Percentiles rank a stretch among this genome's conserved stretches.
phyloP scores from a whole-genome alignment of 75 land plant species.

The Cupressus sempervirens region DNA sequence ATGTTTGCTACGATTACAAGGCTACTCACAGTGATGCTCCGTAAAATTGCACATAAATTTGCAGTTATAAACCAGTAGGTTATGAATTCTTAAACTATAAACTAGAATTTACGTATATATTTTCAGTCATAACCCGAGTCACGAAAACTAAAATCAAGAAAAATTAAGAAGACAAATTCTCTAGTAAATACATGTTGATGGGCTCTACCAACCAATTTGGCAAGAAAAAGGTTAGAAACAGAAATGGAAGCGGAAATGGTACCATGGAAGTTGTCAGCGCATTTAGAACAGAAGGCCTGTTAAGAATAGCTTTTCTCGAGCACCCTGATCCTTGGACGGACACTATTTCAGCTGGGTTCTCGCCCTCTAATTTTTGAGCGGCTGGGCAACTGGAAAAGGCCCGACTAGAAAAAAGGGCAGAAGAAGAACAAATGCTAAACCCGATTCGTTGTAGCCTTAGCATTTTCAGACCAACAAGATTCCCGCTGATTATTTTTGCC shows the following conservation, averaged over 20 bases:
- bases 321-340: background rate
- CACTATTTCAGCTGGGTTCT: background rate
- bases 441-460: background rate
- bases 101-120: background rate
- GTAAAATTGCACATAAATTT: too few species aligned
- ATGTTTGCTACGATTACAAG: background rate
- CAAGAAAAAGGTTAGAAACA: background rate
- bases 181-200: background rate
- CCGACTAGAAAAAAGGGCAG: background rate
- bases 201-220: background rate
- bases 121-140: background rate
- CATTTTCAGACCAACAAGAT: background rate
- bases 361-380: background rate
- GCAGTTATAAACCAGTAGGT: too few species aligned
- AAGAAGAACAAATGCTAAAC: background rate
- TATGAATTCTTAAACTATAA: background rate
- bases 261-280: conserved; percentile 4
- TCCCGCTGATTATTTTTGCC: background rate
- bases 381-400: background rate
- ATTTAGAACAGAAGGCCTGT: background rate
- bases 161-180: background rate
- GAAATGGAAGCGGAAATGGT: background rate
- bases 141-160: background rate
- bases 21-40: too few species aligned
- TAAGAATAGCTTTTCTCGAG: background rate